phyloP scores from a whole-genome alignment of 2,329 filamentous ascomycete species.

The Verticillium nonalfalfae region DNA sequence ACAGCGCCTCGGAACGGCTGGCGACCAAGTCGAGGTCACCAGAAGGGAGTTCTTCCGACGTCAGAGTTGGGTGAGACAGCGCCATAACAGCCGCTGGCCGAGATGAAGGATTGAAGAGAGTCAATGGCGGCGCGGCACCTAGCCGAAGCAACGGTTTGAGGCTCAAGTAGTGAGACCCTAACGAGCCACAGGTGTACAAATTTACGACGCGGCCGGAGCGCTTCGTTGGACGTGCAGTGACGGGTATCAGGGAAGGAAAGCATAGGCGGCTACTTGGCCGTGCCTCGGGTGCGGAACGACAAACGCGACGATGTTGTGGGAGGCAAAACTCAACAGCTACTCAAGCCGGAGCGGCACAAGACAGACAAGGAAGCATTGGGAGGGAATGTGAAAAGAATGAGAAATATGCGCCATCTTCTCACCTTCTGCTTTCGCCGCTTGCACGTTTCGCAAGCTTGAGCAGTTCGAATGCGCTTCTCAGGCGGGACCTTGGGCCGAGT shows the following conservation, averaged over 20 bases:
- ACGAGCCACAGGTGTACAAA: neutral
- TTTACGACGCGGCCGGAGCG: neutral
- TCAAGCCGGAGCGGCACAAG: too few species aligned
- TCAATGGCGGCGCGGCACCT: neutral
- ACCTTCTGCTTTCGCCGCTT: slow-evolving; percentile 64
- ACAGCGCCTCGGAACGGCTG: neutral
- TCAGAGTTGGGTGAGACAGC: neutral
- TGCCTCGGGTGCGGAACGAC: neutral
- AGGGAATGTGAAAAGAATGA: neutral
- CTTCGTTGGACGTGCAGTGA: neutral
- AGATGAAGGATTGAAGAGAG: neutral
- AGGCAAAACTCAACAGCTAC: too few species aligned
- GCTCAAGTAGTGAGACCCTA: neutral
- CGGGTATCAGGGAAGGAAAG: too few species aligned
- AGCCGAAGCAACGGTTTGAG: neutral
- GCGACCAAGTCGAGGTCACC: neutral
- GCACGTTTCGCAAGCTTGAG: slow-evolving; percentile 58
- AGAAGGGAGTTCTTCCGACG: neutral
- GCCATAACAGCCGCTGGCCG: neutral
- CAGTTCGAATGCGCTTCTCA: slow-evolving; percentile 56
- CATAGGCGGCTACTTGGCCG: too few species aligned
- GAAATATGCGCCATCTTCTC: slow-evolving; percentile 17
- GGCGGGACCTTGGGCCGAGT: slow-evolving; percentile 48
- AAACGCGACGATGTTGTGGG: neutral
- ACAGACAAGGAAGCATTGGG: too few species aligned